Evolutionary conservation across 148 eudicot species (phyloP).

Genomic region (Rhododendron ovatum): DNA sequence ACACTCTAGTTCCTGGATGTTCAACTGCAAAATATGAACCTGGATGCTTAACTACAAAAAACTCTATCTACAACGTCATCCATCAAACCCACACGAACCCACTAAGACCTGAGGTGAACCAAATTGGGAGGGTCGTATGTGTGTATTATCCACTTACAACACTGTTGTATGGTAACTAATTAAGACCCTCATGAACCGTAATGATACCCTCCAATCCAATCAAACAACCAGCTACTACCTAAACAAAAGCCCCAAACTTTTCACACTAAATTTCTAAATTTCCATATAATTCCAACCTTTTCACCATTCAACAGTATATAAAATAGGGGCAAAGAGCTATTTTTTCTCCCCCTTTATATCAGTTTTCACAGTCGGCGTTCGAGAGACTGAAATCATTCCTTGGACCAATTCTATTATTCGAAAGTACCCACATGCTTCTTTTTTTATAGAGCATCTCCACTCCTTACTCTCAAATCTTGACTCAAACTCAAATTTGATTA

Average conservation of each 20-base stretch:
- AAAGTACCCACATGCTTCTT: not conserved
- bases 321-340: not conserved
- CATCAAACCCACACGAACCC: not conserved
- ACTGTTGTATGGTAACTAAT: not conserved
- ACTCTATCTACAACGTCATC: not conserved
- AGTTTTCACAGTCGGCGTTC: not conserved
- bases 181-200: not conserved
- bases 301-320: not conserved
- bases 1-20: not conserved
- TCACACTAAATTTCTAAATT: not conserved
- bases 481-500: too few relatives aligned
- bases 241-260: constrained; percentile 2
- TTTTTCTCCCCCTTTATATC: not conserved
- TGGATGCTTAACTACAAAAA: not conserved
- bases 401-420: not conserved
- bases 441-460: not conserved
- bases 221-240: not conserved
- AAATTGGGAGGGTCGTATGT: not conserved
- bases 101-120: not conserved
- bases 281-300: not conserved
- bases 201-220: not conserved
- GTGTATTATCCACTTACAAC: not conserved
- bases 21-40: not conserved
- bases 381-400: not conserved
- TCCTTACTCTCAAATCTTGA: too few relatives aligned